These are phyloP conservation scores for Cytidiella melzeri DNA, from an alignment of 768 basidiomycete genomes.

Conservation along the genomic window DNA sequence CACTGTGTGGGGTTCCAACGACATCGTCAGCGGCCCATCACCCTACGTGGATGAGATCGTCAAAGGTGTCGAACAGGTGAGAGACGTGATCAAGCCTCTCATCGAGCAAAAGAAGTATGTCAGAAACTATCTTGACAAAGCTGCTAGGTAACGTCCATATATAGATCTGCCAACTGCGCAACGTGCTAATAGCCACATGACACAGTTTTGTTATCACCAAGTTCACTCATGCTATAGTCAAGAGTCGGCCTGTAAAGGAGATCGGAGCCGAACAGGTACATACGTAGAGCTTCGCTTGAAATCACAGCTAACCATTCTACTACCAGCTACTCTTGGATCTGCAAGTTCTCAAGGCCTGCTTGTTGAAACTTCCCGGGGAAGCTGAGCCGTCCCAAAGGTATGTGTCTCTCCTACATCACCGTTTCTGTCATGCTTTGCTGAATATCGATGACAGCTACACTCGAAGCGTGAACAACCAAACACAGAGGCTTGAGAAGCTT, in stretches of 20 bases:
- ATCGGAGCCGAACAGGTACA: slow-evolving; percentile 92
- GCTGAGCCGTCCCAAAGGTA: slow-evolving; percentile 49
- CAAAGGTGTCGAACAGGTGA: slow-evolving; percentile 65
- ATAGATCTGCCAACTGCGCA: background rate
- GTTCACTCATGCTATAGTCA: slow-evolving; percentile 86
- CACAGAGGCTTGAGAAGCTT: slow-evolving; percentile 79
- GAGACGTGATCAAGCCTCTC: slow-evolving; percentile 69
- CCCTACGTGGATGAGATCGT: slow-evolving; percentile 75
- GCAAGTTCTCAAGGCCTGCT: slow-evolving; percentile 75
- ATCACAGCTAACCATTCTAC: slow-evolving; percentile 5
- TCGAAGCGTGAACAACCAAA: slow-evolving; percentile 74
- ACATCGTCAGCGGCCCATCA: slow-evolving; percentile 84
- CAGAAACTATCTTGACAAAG: slow-evolving; percentile 90
- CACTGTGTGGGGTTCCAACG: slow-evolving; percentile 70
- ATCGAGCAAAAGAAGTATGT: slow-evolving; percentile 95
- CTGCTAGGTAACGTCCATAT: slow-evolving; percentile 60
- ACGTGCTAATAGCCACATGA: background rate
- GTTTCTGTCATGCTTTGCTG: too few relatives aligned
- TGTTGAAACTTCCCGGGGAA: slow-evolving; percentile 82
- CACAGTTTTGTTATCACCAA: slow-evolving; percentile 73
- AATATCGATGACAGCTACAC: slow-evolving; percentile 75
- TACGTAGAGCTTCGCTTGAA: slow-evolving; percentile 3
- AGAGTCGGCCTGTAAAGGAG: slow-evolving; percentile 85
- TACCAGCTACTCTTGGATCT: slow-evolving; percentile 82
- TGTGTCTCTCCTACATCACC: too few relatives aligned